Conservation (phyloP, 768 basidiomycete genomes). For the Tephrocybe sp. region DNA sequence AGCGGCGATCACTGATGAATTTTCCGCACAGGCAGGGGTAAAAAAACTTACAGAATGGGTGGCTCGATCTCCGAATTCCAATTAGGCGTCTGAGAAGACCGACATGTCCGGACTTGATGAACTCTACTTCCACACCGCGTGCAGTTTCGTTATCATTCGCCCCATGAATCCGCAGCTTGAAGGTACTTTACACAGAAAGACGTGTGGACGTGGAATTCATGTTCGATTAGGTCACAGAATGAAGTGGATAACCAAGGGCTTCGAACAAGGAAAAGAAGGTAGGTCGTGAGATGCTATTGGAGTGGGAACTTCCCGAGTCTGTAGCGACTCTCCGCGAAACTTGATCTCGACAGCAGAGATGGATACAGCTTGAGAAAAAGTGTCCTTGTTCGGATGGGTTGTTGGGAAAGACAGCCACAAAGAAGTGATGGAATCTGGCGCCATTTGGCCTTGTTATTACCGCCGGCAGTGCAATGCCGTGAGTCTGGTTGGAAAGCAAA, state of each 20-base stretch:
- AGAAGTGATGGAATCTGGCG: conserved; percentile 11
- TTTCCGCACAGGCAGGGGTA: too few relatives aligned
- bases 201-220: too few relatives aligned
- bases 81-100: conserved; percentile 2
- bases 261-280: too few relatives aligned
- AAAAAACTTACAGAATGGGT: too few relatives aligned
- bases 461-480: conserved; percentile 10
- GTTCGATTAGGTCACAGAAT: too few relatives aligned
- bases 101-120: conserved; percentile 7
- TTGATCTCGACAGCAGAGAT: conserved; percentile 12
- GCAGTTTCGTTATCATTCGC: too few relatives aligned
- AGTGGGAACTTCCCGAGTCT: background rate
- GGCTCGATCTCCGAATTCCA: background rate
- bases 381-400: conserved; percentile 6
- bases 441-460: conserved; percentile 16
- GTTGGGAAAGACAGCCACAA: conserved; percentile 2
- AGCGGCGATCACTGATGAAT: too few relatives aligned
- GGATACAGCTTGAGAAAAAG: conserved; percentile 11
- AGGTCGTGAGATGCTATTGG: background rate
- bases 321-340: conserved; percentile 4
- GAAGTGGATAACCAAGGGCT: too few relatives aligned
- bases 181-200: too few relatives aligned
- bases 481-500: conserved; percentile 11
- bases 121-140: background rate
- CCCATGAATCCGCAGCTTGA: too few relatives aligned